These are phyloP conservation scores for Talaromyces sp. DNA, from an alignment of 2,329 filamentous ascomycete genomes.

Conservation along the genomic window DNA sequence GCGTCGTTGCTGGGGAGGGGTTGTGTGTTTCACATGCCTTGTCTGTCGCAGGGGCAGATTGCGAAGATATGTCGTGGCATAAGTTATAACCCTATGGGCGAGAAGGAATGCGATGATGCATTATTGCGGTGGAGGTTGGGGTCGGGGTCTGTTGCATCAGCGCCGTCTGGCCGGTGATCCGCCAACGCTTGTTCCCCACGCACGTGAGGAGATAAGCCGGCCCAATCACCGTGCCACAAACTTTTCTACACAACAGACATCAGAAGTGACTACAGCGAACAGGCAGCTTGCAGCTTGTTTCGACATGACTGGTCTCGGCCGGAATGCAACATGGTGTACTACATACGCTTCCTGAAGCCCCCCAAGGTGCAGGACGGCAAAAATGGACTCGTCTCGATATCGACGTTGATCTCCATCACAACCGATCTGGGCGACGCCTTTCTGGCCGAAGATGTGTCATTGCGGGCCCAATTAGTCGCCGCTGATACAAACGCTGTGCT, in stretches of 20 bases:
- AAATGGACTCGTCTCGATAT: conserved; percentile 37
- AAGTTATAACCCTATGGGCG: background rate
- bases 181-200: background rate
- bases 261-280: background rate
- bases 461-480: conserved; percentile 21
- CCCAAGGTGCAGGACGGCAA: conserved; percentile 46
- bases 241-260: background rate
- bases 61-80: background rate
- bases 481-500: conserved; percentile 15
- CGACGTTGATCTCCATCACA: conserved; percentile 57
- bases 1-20: background rate
- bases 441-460: conserved; percentile 40
- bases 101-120: background rate
- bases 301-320: background rate
- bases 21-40: background rate
- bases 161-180: background rate
- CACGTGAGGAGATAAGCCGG: background rate
- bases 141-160: background rate
- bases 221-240: background rate
- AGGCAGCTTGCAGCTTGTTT: background rate
- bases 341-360: conserved; percentile 64
- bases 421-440: conserved; percentile 66
- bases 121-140: background rate
- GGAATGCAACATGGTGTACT: conserved; percentile 46
- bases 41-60: background rate